phyloP scores from a whole-genome alignment of 148 eudicot species.

The Persicaria maculosa region DNA sequence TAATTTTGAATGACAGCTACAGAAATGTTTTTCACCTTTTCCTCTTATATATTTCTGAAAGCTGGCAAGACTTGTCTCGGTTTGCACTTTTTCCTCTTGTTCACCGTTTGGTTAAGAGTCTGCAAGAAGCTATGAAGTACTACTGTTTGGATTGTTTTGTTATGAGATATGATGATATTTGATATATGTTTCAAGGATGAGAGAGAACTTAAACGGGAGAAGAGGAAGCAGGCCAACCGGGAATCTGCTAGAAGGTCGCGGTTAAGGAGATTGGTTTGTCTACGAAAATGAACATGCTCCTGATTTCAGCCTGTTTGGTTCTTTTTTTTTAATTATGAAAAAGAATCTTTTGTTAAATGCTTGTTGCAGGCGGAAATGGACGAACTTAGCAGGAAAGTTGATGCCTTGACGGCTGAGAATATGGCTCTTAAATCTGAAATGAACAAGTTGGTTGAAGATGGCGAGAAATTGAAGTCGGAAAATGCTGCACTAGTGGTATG shows the following conservation, averaged over 20 bases:
- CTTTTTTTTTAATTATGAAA: not conserved
- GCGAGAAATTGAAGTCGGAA: constrained; percentile 34
- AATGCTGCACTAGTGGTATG: constrained; percentile 30
- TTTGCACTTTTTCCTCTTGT: not conserved
- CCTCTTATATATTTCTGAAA: not conserved
- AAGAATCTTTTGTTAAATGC: not conserved
- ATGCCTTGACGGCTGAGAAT: constrained; percentile 35
- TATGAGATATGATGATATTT: not conserved
- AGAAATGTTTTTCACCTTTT: too few species aligned
- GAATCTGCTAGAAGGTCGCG: constrained; percentile 48
- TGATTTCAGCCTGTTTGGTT: not conserved
- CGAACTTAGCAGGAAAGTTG: constrained; percentile 37
- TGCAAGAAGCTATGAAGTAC: not conserved
- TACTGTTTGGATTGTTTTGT: not conserved
- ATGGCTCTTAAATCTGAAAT: constrained; percentile 39
- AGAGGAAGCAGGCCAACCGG: constrained; percentile 44
- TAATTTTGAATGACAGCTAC: too few species aligned
- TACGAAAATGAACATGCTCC: not conserved
- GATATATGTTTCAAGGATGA: constrained; percentile 22
- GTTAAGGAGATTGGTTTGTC: constrained; percentile 34
- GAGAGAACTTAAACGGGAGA: constrained; percentile 37
- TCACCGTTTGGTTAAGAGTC: not conserved
- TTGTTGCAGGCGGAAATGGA: constrained; percentile 46
- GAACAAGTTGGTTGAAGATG: constrained; percentile 28
- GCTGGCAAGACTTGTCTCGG: not conserved